Evolutionary conservation across 139 green algal genomes (phyloP).

Genomic region (Coelastrella sp.): DNA sequence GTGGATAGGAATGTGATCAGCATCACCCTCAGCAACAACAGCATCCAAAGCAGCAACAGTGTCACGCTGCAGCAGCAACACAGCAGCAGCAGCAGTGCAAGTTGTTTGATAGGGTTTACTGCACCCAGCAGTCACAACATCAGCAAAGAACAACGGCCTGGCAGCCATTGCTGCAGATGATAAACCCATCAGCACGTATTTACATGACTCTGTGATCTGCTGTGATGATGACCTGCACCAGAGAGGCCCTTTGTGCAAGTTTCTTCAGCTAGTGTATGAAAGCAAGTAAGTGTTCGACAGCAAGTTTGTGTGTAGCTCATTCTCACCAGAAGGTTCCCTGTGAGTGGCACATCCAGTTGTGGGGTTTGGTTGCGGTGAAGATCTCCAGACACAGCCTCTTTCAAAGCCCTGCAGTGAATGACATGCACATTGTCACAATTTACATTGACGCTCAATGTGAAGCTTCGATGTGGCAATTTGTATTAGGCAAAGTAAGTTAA

Average conservation of each 20-base stretch:
- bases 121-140: neutral
- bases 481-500: neutral
- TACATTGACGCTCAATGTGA: neutral
- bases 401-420: neutral
- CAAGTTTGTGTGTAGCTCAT: too few relatives aligned
- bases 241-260: too few relatives aligned
- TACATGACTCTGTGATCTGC: too few relatives aligned
- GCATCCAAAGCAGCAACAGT: constrained; percentile 13
- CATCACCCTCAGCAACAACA: constrained; percentile 1
- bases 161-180: too few relatives aligned
- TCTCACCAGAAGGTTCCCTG: neutral
- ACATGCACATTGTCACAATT: neutral
- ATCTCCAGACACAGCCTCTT: neutral
- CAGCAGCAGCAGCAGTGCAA: neutral
- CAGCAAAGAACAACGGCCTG: too few relatives aligned
- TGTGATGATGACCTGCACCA: too few relatives aligned
- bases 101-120: too few relatives aligned
- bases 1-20: constrained; percentile 7
- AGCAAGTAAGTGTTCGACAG: too few relatives aligned
- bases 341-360: neutral
- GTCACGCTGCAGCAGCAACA: neutral
- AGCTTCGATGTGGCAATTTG: neutral
- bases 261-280: too few relatives aligned
- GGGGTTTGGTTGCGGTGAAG: neutral
- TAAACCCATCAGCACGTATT: too few relatives aligned